phyloP scores from a whole-genome alignment of 306 rosid genomes.

The Cyamopsis tetragonoloba region DNA sequence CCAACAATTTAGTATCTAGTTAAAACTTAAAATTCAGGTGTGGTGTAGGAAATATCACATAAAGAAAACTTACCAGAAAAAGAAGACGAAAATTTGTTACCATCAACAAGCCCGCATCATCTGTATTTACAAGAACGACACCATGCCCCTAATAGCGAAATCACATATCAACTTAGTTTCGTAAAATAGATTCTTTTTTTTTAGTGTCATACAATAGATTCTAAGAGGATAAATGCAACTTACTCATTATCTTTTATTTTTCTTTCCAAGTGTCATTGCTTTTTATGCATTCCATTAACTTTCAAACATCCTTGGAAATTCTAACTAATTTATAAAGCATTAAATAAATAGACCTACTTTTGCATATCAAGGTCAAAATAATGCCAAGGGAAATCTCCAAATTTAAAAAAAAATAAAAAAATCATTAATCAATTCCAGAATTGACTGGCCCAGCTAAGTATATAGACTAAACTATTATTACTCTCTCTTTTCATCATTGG shows the following conservation, averaged over 20 bases:
- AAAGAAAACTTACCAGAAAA: constrained; percentile 73
- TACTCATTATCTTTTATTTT: background rate
- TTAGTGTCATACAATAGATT: constrained; percentile 20
- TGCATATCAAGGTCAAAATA: background rate
- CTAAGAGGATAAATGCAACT: constrained; percentile 1
- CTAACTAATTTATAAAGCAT: background rate
- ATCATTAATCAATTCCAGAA: background rate
- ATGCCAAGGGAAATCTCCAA: background rate
- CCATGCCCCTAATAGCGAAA: constrained; percentile 72
- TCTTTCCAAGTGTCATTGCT: background rate
- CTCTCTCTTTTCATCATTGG: background rate
- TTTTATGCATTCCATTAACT: background rate
- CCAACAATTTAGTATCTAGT: constrained; percentile 12
- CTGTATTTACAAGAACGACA: constrained; percentile 91
- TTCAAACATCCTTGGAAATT: background rate
- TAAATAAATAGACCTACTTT: background rate
- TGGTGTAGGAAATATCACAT: constrained; percentile 15
- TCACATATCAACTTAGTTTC: constrained; percentile 17
- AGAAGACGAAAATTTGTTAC: constrained; percentile 90
- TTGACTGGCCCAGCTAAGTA: background rate
- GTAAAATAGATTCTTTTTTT: constrained; percentile 16
- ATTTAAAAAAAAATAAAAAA: background rate
- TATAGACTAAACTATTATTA: background rate
- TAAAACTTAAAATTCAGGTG: constrained; percentile 9
- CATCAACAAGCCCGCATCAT: constrained; percentile 82